Evolutionary conservation across 2,329 filamentous ascomycete genomes (phyloP), one percentile per base, ranked within the genome.

Genomic region (Cucurbitaria berberidis): DNA sequence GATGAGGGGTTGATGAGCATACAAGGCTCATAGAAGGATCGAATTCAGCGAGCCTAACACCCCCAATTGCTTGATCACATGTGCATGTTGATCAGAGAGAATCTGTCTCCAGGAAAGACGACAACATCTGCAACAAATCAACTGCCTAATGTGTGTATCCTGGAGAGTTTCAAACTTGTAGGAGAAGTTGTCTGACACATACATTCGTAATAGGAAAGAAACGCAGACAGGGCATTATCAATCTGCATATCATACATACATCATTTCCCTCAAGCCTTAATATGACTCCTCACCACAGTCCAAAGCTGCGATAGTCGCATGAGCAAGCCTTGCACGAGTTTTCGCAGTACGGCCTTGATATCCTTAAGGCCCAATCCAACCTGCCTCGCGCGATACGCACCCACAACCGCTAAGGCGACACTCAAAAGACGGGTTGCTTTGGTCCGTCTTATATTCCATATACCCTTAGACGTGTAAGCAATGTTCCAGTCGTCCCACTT

Each of bases 401-500:
- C 68, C 22, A 68, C 45, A 36, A 72, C 27, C 1, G 60, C 53
- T 8, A 73, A 34, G 32, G 57, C 45, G 3, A 68, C 6, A 40
- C 58, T 48, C 9, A 73, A 27, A 2, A 67, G 5, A 26, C 62
- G 59, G 1, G 66, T 8, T 21, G 55, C 54, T 26, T 48, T 57
- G 22, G 51, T 61, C 19, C 56, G 51, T 24, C 64, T 65, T n/a
- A 63, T 62, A 53, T 74, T 75, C 10, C 69, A 39, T 0, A 77
- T 59, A 0, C 82, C 83, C 56, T 80, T 81, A 9, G 56, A 60
- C 1, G 83, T 85, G 48, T 82, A 82, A 30, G 70, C 74, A 15
- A 82, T 77, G 16, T 78, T 76, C 82, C 82, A 85, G 55, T 85
- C 77, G n/a, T 60, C 70, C 80, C 80, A 85, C 21, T 73, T 77